Percentiles rank a stretch among this genome's conserved stretches.
Evolutionary conservation across 1,139 yeast genomes (phyloP).

Genomic region (Candida labiduridarum): DNA sequence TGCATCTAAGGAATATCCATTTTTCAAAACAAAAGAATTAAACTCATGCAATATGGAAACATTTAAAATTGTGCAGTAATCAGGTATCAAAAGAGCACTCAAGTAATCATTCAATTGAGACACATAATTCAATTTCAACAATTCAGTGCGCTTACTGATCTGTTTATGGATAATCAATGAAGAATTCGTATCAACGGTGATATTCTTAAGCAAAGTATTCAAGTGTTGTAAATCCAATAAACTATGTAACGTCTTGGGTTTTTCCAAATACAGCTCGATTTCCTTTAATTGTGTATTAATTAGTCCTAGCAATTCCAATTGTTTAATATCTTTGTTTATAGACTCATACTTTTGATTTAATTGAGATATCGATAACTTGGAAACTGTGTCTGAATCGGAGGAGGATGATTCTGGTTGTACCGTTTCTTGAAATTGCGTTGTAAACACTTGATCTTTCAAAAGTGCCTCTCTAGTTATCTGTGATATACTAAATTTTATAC

Average conservation of each 20-base stretch:
- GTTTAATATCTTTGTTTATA: constrained; percentile 18
- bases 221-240: constrained; percentile 19
- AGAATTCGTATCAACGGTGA: constrained; percentile 1
- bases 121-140: constrained; percentile 12
- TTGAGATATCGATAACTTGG: constrained; percentile 19
- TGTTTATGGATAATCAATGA: constrained; percentile 15
- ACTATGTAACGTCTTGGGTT: constrained; percentile 12
- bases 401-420: constrained; percentile 1
- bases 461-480: constrained; percentile 7
- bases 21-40: constrained; percentile 16
- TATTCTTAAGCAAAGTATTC: constrained; percentile 13
- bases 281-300: constrained; percentile 25
- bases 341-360: constrained; percentile 22
- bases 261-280: constrained; percentile 19
- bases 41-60: constrained; percentile 15
- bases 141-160: constrained; percentile 12
- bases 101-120: constrained; percentile 24
- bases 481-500: constrained; percentile 2
- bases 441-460: constrained; percentile 8
- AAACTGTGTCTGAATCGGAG: constrained; percentile 6
- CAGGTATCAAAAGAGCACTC: constrained; percentile 23
- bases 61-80: constrained; percentile 21
- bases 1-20: constrained; percentile 12
- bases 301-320: constrained; percentile 27
- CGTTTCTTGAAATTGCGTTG: constrained; percentile 6